Percentiles rank a stretch among this genome's conserved stretches.
Conservation (phyloP, 2,329 filamentous ascomycete genomes). For the Phyllosticta citriasiana region DNA sequence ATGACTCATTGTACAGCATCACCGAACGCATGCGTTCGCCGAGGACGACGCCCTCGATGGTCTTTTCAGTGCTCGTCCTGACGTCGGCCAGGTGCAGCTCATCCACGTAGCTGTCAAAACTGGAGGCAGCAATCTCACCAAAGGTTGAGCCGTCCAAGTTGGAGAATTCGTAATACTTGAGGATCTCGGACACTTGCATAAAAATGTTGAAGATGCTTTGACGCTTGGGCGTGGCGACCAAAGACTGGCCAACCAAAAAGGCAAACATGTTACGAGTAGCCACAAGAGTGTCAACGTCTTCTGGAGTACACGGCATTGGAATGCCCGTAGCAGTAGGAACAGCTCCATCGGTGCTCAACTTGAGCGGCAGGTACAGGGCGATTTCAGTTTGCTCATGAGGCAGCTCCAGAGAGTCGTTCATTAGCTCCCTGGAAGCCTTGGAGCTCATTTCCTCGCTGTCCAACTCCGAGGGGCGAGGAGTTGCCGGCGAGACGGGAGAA, state of each 20-base stretch:
- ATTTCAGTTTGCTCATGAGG: slow-evolving; percentile 32
- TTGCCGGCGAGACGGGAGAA: slow-evolving; percentile 14
- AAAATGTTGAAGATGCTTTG: slow-evolving; percentile 50
- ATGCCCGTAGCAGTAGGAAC: slow-evolving; percentile 22
- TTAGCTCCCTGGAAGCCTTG: slow-evolving; percentile 37
- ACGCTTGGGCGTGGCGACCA: slow-evolving; percentile 48
- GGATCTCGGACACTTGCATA: slow-evolving; percentile 47
- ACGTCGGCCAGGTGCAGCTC: slow-evolving; percentile 72
- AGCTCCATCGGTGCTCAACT: slow-evolving; percentile 40
- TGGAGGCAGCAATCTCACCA: slow-evolving; percentile 51
- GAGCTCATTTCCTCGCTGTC: slow-evolving; percentile 33
- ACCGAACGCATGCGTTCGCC: slow-evolving; percentile 78
- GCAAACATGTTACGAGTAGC: slow-evolving; percentile 55
- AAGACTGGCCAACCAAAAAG: slow-evolving; percentile 51
- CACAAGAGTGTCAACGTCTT: slow-evolving; percentile 48
- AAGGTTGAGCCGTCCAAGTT: slow-evolving; percentile 55
- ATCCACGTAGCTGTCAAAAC: slow-evolving; percentile 66
- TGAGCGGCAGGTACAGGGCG: slow-evolving; percentile 50
- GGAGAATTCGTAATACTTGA: slow-evolving; percentile 49
- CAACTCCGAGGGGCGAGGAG: slow-evolving; percentile 21
- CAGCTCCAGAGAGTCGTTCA: slow-evolving; percentile 39
- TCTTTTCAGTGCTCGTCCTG: slow-evolving; percentile 73
- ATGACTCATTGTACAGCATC: slow-evolving; percentile 80
- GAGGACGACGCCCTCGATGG: slow-evolving; percentile 77
- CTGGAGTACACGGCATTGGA: slow-evolving; percentile 23